A percentile compares a stretch with the other conserved stretches of the same genome.
Conservation (phyloP, 1,284 basidiomycete genomes). For the Ustanciosporium gigantosporum region DNA sequence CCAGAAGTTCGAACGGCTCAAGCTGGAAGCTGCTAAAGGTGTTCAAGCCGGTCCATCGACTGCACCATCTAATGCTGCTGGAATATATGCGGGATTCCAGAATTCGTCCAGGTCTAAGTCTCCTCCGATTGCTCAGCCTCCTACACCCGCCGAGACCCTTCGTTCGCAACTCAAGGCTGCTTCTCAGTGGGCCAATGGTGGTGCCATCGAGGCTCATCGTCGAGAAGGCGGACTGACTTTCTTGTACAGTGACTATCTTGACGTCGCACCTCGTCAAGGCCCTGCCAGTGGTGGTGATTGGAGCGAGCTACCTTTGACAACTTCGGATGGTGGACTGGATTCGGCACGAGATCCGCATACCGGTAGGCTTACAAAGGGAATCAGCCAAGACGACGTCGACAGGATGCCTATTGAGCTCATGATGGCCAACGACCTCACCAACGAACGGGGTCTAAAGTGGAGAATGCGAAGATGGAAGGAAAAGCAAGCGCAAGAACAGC, state of each 20-base stretch:
- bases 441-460: slow-evolving; percentile 53
- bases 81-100: slow-evolving; percentile 43
- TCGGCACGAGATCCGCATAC: slow-evolving; percentile 13
- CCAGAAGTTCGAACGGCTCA: slow-evolving; percentile 15
- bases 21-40: slow-evolving; percentile 10
- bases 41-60: slow-evolving; percentile 11
- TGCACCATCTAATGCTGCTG: slow-evolving; percentile 26
- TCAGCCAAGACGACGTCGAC: slow-evolving; percentile 47
- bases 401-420: slow-evolving; percentile 58
- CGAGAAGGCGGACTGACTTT: slow-evolving; percentile 51
- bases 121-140: slow-evolving; percentile 53
- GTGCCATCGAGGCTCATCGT: slow-evolving; percentile 33
- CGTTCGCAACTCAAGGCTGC: slow-evolving; percentile 19
- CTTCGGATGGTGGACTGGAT: slow-evolving; percentile 13
- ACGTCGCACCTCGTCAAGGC: slow-evolving; percentile 49
- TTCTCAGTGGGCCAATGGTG: slow-evolving; percentile 37
- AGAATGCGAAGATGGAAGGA: slow-evolving; percentile 52
- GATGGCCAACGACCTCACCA: slow-evolving; percentile 54
- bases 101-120: slow-evolving; percentile 28
- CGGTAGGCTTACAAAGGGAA: slow-evolving; percentile 24
- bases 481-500: slow-evolving; percentile 23
- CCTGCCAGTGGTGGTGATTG: slow-evolving; percentile 53
- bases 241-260: slow-evolving; percentile 54
- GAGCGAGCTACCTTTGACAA: slow-evolving; percentile 20
- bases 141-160: slow-evolving; percentile 47